A percentile compares a stretch with the other conserved stretches of the same genome.
Conservation (phyloP, 805 yeast species). For the Candida cerambycidarum region DNA sequence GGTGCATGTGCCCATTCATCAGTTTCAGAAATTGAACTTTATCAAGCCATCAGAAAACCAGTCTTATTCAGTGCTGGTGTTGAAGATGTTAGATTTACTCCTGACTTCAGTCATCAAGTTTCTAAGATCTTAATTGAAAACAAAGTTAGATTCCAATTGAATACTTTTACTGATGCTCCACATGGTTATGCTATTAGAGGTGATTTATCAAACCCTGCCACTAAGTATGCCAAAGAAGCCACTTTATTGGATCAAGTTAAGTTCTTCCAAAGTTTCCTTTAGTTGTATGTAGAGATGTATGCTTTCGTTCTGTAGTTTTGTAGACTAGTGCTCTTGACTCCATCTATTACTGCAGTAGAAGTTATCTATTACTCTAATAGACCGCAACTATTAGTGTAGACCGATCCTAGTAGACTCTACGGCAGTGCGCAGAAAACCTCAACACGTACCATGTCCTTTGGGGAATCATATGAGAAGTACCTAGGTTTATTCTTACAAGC, state of each 20-base stretch:
- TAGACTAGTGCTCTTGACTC: too few species aligned
- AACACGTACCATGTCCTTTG: constrained; percentile 17
- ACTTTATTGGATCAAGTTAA: constrained; percentile 46
- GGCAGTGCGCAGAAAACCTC: constrained; percentile 5
- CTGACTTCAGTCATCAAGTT: constrained; percentile 57
- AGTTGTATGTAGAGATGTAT: background rate
- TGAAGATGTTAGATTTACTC: constrained; percentile 56
- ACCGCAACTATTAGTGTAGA: too few species aligned
- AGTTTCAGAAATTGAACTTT: constrained; percentile 60
- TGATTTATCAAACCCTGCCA: constrained; percentile 51
- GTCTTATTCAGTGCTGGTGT: constrained; percentile 71
- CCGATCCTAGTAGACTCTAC: too few species aligned
- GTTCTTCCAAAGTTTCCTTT: constrained; percentile 9
- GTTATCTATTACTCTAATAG: too few species aligned
- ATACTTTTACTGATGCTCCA: constrained; percentile 55
- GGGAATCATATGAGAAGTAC: constrained; percentile 29
- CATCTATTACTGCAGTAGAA: too few species aligned
- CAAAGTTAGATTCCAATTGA: constrained; percentile 54
- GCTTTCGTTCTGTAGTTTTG: background rate
- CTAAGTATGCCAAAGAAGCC: constrained; percentile 66
- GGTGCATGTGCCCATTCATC: constrained; percentile 84
- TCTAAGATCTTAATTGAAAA: constrained; percentile 50
- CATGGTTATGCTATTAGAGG: constrained; percentile 85
- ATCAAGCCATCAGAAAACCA: constrained; percentile 53
- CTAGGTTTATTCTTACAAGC: constrained; percentile 22